phyloP scores from a whole-genome alignment of 805 yeast genomes.

The Candida rishiriensis region DNA sequence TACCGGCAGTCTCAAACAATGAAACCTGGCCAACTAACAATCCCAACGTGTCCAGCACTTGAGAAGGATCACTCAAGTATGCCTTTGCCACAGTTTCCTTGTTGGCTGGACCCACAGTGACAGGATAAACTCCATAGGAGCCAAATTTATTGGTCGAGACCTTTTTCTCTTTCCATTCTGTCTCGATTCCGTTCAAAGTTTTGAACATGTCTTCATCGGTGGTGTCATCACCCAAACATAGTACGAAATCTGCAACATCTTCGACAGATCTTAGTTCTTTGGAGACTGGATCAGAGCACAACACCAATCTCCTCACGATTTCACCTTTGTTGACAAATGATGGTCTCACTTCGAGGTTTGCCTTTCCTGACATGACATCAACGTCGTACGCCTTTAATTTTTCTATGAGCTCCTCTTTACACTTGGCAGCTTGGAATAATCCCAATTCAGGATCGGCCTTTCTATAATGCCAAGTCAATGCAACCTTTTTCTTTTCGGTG shows the following conservation, averaged over 20 bases:
- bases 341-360: constrained; percentile 96
- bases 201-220: constrained; percentile 98
- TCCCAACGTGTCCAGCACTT: constrained; percentile 81
- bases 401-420: constrained; percentile 57
- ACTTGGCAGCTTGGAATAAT: constrained; percentile 71
- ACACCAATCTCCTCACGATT: constrained; percentile 76
- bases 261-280: constrained; percentile 22
- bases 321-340: constrained; percentile 94
- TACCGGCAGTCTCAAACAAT: constrained; percentile 71
- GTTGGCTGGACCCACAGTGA: constrained; percentile 89
- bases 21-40: constrained; percentile 75
- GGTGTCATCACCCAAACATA: constrained; percentile 92
- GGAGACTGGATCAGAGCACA: constrained; percentile 53
- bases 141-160: constrained; percentile 43
- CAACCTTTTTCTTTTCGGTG: constrained; percentile 86
- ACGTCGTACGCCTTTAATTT: constrained; percentile 68
- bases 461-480: constrained; percentile 97
- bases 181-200: constrained; percentile 62
- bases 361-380: constrained; percentile 96
- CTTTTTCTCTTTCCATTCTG: constrained; percentile 41
- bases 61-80: constrained; percentile 77
- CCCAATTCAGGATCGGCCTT: constrained; percentile 94
- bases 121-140: constrained; percentile 68
- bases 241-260: constrained; percentile 72
- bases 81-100: constrained; percentile 82